phyloP scores from a whole-genome alignment of 108 stramenopile species.

The Cylindrotheca closterium region DNA sequence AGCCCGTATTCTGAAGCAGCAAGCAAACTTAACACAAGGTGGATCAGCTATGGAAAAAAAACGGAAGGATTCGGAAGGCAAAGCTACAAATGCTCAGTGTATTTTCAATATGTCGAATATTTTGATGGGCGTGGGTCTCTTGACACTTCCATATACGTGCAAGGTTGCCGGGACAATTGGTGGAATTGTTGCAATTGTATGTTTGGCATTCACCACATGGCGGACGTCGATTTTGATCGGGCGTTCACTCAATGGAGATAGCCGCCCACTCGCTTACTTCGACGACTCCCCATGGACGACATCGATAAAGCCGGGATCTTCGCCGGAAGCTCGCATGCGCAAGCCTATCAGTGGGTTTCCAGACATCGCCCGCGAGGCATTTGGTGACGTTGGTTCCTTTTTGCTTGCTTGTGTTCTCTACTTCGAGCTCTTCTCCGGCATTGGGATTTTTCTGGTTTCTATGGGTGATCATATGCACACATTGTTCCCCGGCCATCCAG shows the following conservation, averaged over 20 bases:
- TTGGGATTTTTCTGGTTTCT: slow-evolving; percentile 78
- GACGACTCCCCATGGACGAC: slow-evolving; percentile 51
- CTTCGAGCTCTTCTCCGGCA: slow-evolving; percentile 82
- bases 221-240: slow-evolving; percentile 77
- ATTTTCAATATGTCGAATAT: slow-evolving; percentile 81
- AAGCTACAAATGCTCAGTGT: slow-evolving; percentile 59
- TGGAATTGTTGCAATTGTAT: slow-evolving; percentile 48
- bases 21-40: slow-evolving; percentile 15
- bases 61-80: slow-evolving; percentile 29
- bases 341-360: slow-evolving; percentile 68
- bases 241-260: slow-evolving; percentile 76
- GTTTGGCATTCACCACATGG: slow-evolving; percentile 47
- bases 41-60: too few species aligned
- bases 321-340: slow-evolving; percentile 51
- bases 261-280: slow-evolving; percentile 56
- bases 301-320: slow-evolving; percentile 38
- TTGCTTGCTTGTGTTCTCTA: slow-evolving; percentile 63
- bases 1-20: slow-evolving; percentile 46
- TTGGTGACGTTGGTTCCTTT: slow-evolving; percentile 59
- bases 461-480: slow-evolving; percentile 69
- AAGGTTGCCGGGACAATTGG: slow-evolving; percentile 63
- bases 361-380: slow-evolving; percentile 71
- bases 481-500: slow-evolving; percentile 56
- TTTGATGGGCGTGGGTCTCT: slow-evolving; percentile 80
- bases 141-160: slow-evolving; percentile 70